Base-by-base conservation (phyloP, 805 yeast species). In the Yarrowia deformans region DNA sequence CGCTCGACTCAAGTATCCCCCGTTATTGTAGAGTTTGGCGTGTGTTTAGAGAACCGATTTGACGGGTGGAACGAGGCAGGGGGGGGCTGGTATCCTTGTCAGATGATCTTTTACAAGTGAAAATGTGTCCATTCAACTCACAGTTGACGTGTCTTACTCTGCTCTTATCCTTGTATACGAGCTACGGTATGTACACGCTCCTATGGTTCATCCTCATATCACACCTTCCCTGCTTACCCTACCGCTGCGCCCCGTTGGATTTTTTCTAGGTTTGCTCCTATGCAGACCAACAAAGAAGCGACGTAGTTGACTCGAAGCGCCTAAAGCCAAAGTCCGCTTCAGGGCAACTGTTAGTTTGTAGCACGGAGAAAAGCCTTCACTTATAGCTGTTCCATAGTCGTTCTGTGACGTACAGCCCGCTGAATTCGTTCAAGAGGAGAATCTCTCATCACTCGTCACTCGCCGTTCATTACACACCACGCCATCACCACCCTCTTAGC, bases 221-320 rank as follows among this genome's bases (percentile, higher is more conserved):
- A 23, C 29, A 23, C 29, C 29, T 4, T 23, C 29, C 29, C 29
- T 23, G 3, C 29, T 54, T 54, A 54, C 60, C 60, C 60, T 54
- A 54, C 60, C 45, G 60, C 60, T 54, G 60, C 60, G 60, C 60
- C 60, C 60, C 60, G 60, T 37, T 54, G 60, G 39, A 48, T 5
- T 32, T 16, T 9, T 16, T 49, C 60, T n/a, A 39, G 23, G 60
- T 54, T 54, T 37, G 35, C 60, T 54, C 45, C 60, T 23, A 54
- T 54, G 60, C 60, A 54, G 32, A 7, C 60, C 60, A 54, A 54
- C 60, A 54, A 54, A 54, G 60, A 39, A 45, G 35, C 19, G 18
- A 19, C 18, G 16, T 19, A 19, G 60, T 54, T 39, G 60, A 45
- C n/a, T 43, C 45, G 60, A 39, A 37, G 45, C 29, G 34, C 14